phyloP scores from a whole-genome alignment of 2,329 filamentous ascomycete genomes.

The Chlorencoelia australis region DNA sequence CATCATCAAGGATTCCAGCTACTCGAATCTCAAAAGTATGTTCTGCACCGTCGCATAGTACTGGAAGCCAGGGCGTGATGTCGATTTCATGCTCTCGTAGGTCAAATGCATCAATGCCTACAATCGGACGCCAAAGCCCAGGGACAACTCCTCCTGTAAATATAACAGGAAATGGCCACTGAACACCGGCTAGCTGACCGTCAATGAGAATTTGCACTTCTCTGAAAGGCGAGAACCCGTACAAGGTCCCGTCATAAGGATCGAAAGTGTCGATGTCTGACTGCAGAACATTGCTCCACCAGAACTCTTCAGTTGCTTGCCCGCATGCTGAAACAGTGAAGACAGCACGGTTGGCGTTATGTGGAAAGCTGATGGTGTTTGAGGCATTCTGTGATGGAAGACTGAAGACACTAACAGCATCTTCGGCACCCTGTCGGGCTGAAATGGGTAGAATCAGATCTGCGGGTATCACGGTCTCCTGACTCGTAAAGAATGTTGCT shows the following conservation, averaged over 20 bases:
- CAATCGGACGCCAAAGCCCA: constrained; percentile 67
- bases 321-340: constrained; percentile 70
- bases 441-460: constrained; percentile 61
- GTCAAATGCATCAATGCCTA: constrained; percentile 71
- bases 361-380: constrained; percentile 51
- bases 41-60: constrained; percentile 52
- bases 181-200: constrained; percentile 59
- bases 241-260: constrained; percentile 43
- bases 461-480: constrained; percentile 38
- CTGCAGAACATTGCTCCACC: constrained; percentile 70
- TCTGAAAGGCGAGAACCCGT: constrained; percentile 63
- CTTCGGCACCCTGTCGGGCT: constrained; percentile 37
- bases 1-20: constrained; percentile 50
- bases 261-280: constrained; percentile 50
- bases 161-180: constrained; percentile 74
- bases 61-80: constrained; percentile 63
- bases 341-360: constrained; percentile 57
- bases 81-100: constrained; percentile 74
- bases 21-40: constrained; percentile 63
- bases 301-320: constrained; percentile 71
- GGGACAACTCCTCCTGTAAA: constrained; percentile 75
- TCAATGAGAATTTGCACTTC: constrained; percentile 73
- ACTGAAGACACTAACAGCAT: constrained; percentile 55
- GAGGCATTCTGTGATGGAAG: constrained; percentile 53
- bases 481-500: constrained; percentile 55